Percentiles rank a stretch among this genome's conserved stretches.
phyloP scores from a whole-genome alignment of 2,329 filamentous ascomycete species.

The Ophiosphaerella narmari region DNA sequence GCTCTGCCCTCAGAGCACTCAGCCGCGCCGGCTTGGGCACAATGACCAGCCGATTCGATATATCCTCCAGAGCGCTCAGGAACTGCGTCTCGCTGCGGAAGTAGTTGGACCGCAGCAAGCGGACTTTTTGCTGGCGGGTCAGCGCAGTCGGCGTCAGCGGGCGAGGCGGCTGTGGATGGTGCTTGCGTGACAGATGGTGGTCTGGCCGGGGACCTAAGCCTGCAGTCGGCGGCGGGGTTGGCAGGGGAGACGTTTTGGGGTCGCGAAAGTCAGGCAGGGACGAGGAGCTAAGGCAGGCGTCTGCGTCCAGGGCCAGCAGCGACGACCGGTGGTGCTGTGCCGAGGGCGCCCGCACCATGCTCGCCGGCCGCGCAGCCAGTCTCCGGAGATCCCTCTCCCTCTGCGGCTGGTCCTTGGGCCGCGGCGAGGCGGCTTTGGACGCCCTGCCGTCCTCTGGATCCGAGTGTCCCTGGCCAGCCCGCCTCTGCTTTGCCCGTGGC shows the following conservation, averaged over 20 bases:
- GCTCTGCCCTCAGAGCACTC: constrained; percentile 78
- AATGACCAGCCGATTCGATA: constrained; percentile 80
- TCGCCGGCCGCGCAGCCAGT: constrained; percentile 31
- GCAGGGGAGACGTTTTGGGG: constrained; percentile 50
- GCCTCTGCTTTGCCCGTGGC: constrained; percentile 51
- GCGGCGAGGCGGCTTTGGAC: constrained; percentile 46
- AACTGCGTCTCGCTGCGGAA: constrained; percentile 83
- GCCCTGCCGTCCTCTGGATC: constrained; percentile 42
- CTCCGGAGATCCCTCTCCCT: constrained; percentile 41
- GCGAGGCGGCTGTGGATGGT: constrained; percentile 61
- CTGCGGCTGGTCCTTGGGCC: constrained; percentile 23
- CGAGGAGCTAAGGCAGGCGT: constrained; percentile 69
- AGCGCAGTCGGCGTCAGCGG: constrained; percentile 65
- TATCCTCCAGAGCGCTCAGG: constrained; percentile 77
- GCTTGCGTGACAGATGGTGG: constrained; percentile 51
- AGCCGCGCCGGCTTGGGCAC: constrained; percentile 81
- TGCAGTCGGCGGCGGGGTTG: constrained; percentile 48
- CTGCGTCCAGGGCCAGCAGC: constrained; percentile 60
- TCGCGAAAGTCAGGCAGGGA: constrained; percentile 68
- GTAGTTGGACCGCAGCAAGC: constrained; percentile 77
- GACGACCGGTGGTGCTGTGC: constrained; percentile 51
- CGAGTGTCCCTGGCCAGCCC: constrained; percentile 40
- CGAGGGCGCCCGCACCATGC: constrained; percentile 27
- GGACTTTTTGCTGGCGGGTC: constrained; percentile 69
- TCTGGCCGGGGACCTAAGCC: constrained; percentile 44